Conservation (phyloP, 495 filamentous ascomycete species). For the Daldinia childiae region DNA sequence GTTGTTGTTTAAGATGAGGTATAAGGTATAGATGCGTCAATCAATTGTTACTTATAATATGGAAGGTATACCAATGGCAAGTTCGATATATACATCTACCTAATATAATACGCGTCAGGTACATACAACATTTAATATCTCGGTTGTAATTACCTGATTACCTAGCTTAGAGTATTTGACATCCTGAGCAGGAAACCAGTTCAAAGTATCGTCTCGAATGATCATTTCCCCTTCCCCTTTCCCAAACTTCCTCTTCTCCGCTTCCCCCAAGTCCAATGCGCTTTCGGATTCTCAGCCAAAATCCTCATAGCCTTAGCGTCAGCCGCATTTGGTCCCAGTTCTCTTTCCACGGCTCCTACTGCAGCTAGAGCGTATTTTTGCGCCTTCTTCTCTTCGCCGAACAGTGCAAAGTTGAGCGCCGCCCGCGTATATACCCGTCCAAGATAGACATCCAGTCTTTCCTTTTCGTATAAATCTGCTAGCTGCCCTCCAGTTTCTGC, state of each 20-base stretch:
- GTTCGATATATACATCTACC: too few relatives aligned
- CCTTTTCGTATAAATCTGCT: slow-evolving; percentile 48
- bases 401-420: slow-evolving; percentile 55
- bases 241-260: slow-evolving; percentile 14
- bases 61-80: too few relatives aligned
- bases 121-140: background rate
- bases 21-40: too few relatives aligned
- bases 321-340: slow-evolving; percentile 43
- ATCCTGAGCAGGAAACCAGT: too few relatives aligned
- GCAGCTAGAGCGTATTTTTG: slow-evolving; percentile 47
- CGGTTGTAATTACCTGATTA: too few relatives aligned
- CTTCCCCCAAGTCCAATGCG: slow-evolving; percentile 47
- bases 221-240: slow-evolving; percentile 4
- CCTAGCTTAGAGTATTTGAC: too few relatives aligned
- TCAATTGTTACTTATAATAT: too few relatives aligned
- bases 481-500: slow-evolving; percentile 49
- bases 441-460: slow-evolving; percentile 50
- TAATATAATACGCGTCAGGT: too few relatives aligned
- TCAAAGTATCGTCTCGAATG: background rate
- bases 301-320: slow-evolving; percentile 51
- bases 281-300: slow-evolving; percentile 47
- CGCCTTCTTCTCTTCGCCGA: slow-evolving; percentile 51
- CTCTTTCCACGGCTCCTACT: slow-evolving; percentile 47
- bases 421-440: slow-evolving; percentile 52
- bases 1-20: too few relatives aligned